A percentile compares a stretch with the other conserved stretches of the same genome.
These are phyloP conservation scores for Beauveria asiatica DNA, from an alignment of 2,329 filamentous ascomycete species.

Conservation along the genomic window DNA sequence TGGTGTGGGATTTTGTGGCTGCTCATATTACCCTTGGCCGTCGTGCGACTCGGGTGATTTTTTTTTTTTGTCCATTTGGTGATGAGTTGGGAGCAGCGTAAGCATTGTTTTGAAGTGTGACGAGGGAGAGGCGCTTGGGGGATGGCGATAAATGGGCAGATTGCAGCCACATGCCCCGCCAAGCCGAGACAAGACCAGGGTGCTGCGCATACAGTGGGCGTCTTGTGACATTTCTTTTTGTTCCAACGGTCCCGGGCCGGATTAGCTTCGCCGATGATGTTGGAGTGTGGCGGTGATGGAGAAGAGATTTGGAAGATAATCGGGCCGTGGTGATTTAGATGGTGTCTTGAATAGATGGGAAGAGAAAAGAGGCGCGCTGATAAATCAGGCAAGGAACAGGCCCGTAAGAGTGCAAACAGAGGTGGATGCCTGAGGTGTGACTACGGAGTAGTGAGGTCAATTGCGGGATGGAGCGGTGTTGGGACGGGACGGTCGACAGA, in stretches of 20 bases:
- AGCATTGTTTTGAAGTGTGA: neutral
- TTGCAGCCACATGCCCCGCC: neutral
- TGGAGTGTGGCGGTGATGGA: neutral
- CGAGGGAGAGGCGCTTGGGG: neutral
- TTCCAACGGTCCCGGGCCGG: neutral
- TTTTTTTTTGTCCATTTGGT: neutral
- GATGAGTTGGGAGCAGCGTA: neutral
- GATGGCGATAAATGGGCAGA: conserved; percentile 3
- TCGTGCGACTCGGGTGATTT: neutral
- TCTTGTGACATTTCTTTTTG: neutral
- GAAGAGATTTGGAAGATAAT: neutral
- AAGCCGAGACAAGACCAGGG: neutral
- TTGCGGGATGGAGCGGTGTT: too few species aligned
- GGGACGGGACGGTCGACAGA: too few species aligned
- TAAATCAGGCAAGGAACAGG: neutral
- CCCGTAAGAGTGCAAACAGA: neutral
- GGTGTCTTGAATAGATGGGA: neutral
- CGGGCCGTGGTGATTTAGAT: neutral
- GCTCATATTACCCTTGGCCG: neutral
- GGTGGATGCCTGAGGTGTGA: too few species aligned
- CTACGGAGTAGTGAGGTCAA: too few species aligned
- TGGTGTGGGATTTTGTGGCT: neutral
- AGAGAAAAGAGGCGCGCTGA: neutral
- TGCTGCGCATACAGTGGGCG: neutral
- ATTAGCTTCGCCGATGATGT: neutral